Evolutionary conservation across 345 rosid genomes (phyloP).

Genomic region (Trapa bicornis): DNA sequence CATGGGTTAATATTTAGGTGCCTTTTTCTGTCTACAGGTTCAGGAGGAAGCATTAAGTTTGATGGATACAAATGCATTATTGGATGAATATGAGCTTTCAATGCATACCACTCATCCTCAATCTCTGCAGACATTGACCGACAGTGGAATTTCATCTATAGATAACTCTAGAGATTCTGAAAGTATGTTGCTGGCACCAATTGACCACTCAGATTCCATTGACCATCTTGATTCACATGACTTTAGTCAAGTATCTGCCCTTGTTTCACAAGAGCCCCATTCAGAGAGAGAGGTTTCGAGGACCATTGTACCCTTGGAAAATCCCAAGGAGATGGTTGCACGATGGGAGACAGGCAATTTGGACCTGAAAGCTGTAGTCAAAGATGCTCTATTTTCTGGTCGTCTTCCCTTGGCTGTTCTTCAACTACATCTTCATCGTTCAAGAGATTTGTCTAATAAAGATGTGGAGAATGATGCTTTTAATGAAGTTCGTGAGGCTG

Average conservation of each 20-base stretch:
- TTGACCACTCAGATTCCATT: slow-evolving; percentile 29
- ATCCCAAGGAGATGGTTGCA: slow-evolving; percentile 92
- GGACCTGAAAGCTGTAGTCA: slow-evolving; percentile 79
- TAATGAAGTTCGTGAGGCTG: slow-evolving; percentile 79
- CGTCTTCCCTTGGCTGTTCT: slow-evolving; percentile 97
- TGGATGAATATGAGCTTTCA: slow-evolving; percentile 50
- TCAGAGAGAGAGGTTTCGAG: slow-evolving; percentile 15
- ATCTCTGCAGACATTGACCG: slow-evolving; percentile 23
- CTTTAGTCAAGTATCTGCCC: slow-evolving; percentile 35
- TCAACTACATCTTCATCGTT: slow-evolving; percentile 86
- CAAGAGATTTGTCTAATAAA: slow-evolving; percentile 38
- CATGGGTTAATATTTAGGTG: slow-evolving; percentile 12
- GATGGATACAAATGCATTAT: slow-evolving; percentile 23
- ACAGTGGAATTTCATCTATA: slow-evolving; percentile 23
- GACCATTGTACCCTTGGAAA: slow-evolving; percentile 64
- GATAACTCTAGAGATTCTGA: slow-evolving; percentile 17
- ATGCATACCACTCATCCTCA: slow-evolving; percentile 27
- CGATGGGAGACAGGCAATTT: slow-evolving; percentile 81
- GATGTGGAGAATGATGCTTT: slow-evolving; percentile 64
- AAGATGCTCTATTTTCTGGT: slow-evolving; percentile 85
- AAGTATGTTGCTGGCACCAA: slow-evolving; percentile 47
- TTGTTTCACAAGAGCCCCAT: slow-evolving; percentile 29
- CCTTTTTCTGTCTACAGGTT: slow-evolving; percentile 31
- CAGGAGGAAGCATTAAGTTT: slow-evolving; percentile 32
- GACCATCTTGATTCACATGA: slow-evolving; percentile 28